Conservation (phyloP, 352 stramenopile species). For the Globisporangium cylindrosporum region DNA sequence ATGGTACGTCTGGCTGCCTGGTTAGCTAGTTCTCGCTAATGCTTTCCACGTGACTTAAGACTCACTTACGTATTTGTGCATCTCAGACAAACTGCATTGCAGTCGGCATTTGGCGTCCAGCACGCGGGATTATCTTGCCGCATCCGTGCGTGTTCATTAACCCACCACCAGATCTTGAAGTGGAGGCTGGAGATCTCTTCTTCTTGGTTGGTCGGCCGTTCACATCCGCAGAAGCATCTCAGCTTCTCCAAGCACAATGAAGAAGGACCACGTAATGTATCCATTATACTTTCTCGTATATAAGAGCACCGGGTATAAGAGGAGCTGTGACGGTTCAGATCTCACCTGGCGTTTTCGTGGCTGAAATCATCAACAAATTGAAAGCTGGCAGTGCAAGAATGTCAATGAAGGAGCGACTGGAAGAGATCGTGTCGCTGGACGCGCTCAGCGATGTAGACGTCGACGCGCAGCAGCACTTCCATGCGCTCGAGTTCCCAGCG, state of each 20-base stretch:
- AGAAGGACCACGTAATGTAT: background rate
- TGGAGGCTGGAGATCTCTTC: constrained; percentile 58
- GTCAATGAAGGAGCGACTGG: constrained; percentile 19
- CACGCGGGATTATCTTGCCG: constrained; percentile 43
- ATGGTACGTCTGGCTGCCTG: constrained; percentile 25
- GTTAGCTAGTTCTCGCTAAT: background rate
- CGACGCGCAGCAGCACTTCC: constrained; percentile 65
- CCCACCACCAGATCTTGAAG: constrained; percentile 48
- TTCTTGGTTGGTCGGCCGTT: constrained; percentile 72
- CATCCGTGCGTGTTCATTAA: constrained; percentile 72
- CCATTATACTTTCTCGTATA: background rate
- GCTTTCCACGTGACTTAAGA: background rate
- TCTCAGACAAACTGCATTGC: constrained; percentile 52
- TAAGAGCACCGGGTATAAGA: background rate
- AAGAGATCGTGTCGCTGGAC: constrained; percentile 44
- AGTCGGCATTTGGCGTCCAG: constrained; percentile 64
- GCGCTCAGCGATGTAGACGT: constrained; percentile 17
- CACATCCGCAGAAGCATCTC: constrained; percentile 30
- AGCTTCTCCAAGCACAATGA: constrained; percentile 6
- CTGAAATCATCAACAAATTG: background rate
- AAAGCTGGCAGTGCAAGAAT: background rate
- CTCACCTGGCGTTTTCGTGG: background rate
- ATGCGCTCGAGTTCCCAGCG: constrained; percentile 66
- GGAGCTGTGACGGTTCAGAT: background rate
- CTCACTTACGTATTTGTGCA: background rate